A percentile compares a stretch with the other conserved stretches of the same genome.
These are phyloP conservation scores for Coemansia sp. DNA, from an alignment of 192 early-diverging fungal genomes.

Conservation along the genomic window DNA sequence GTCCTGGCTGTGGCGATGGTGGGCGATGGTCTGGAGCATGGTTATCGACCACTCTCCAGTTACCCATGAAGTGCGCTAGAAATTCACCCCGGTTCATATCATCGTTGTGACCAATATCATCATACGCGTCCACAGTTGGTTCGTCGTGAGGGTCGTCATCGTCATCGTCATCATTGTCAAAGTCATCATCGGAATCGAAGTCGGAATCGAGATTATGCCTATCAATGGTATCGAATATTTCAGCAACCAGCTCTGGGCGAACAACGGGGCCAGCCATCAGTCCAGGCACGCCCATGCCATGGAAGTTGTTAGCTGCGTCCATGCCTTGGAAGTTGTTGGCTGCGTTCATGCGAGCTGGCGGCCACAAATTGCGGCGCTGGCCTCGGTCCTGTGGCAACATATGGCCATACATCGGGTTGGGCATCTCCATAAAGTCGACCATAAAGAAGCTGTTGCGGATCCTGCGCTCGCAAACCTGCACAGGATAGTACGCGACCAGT, in stretches of 20 bases:
- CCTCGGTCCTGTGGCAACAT: background rate
- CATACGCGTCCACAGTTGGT: background rate
- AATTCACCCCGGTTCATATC: slow-evolving; percentile 5
- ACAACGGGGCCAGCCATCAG: slow-evolving; percentile 24
- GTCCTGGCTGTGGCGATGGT: slow-evolving; percentile 43
- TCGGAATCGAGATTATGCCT: slow-evolving; percentile 6
- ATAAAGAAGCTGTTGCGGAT: slow-evolving; percentile 20
- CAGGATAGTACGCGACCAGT: slow-evolving; percentile 30
- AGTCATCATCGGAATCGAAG: background rate
- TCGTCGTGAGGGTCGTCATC: background rate
- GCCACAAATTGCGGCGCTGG: background rate
- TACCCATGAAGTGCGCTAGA: slow-evolving; percentile 24
- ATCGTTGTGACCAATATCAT: background rate
- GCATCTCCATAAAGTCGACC: slow-evolving; percentile 11
- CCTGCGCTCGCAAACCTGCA: slow-evolving; percentile 29
- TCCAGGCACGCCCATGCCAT: slow-evolving; percentile 2
- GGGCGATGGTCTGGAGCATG: slow-evolving; percentile 16
- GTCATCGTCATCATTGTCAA: slow-evolving; percentile 6
- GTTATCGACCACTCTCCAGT: slow-evolving; percentile 26
- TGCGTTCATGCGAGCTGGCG: background rate
- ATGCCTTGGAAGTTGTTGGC: slow-evolving; percentile 6
- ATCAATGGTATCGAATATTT: background rate
- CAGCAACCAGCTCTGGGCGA: slow-evolving; percentile 12
- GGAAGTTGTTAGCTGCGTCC: slow-evolving; percentile 5
- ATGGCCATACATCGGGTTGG: slow-evolving; percentile 2